These are phyloP conservation scores for Fraxinus albicans DNA, from an alignment of 305 asterid species.

Conservation along the genomic window DNA sequence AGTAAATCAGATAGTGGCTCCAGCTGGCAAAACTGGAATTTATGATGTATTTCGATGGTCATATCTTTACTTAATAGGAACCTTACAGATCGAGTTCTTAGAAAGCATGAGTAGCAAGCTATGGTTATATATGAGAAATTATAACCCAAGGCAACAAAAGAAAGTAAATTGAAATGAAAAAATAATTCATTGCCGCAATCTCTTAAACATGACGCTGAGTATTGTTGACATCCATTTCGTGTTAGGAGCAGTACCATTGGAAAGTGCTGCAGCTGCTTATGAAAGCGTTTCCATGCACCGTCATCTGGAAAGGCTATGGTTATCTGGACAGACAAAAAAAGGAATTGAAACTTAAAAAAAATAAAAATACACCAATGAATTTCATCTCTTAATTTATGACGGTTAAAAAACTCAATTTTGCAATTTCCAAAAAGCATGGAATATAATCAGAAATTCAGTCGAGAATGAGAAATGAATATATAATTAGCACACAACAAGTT, in stretches of 20 bases:
- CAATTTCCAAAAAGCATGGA: not conserved
- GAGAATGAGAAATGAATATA: not conserved
- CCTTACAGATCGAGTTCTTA: not conserved
- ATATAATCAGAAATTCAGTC: not conserved
- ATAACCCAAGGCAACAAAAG: not conserved
- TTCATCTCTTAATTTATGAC: not conserved
- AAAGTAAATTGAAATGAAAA: not conserved
- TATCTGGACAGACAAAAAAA: constrained; percentile 48
- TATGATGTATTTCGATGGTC: not conserved
- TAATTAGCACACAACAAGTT: not conserved
- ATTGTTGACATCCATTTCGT: not conserved
- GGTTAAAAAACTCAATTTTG: not conserved
- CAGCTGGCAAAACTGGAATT: not conserved
- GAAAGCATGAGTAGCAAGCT: not conserved
- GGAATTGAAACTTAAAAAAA: constrained; percentile 14
- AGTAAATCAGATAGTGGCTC: not conserved
- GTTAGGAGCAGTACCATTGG: constrained; percentile 65
- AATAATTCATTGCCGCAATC: not conserved
- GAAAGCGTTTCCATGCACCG: constrained; percentile 99
- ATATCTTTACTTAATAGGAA: not conserved
- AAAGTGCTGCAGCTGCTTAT: constrained; percentile 97
- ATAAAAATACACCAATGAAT: not conserved
- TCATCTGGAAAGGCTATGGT: constrained; percentile 97
- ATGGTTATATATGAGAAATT: not conserved
- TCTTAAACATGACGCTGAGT: not conserved